These are phyloP conservation scores for Lachnellula willkommii DNA, from an alignment of 2,329 filamentous ascomycete species.

Conservation along the genomic window DNA sequence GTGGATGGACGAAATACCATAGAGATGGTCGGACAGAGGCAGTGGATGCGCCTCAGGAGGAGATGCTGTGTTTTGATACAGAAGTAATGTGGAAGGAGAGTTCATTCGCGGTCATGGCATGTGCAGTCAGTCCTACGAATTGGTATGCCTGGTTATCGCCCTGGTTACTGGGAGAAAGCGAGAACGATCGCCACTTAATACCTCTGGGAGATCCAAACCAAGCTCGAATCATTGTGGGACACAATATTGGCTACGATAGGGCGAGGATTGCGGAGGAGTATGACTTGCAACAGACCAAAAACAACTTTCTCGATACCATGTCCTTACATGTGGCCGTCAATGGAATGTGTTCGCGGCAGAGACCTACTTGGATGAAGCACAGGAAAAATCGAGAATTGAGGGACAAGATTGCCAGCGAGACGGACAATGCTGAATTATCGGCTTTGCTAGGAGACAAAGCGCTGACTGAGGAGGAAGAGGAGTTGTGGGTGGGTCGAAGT, in stretches of 20 bases:
- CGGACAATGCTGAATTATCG: slow-evolving; percentile 65
- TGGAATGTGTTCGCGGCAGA: slow-evolving; percentile 95
- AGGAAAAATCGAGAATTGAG: slow-evolving; percentile 82
- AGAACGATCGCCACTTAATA: slow-evolving; percentile 73
- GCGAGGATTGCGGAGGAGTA: slow-evolving; percentile 89
- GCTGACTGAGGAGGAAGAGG: slow-evolving; percentile 78
- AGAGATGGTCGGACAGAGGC: slow-evolving; percentile 65
- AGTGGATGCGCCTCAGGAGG: slow-evolving; percentile 72
- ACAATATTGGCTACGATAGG: slow-evolving; percentile 93
- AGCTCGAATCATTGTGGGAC: slow-evolving; percentile 77
- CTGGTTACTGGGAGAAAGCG: slow-evolving; percentile 81
- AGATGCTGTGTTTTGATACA: slow-evolving; percentile 86
- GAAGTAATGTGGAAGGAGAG: slow-evolving; percentile 96
- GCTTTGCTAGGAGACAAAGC: slow-evolving; percentile 63
- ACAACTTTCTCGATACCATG: slow-evolving; percentile 94
- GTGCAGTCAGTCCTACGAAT: slow-evolving; percentile 77
- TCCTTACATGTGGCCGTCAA: slow-evolving; percentile 96
- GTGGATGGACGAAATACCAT: slow-evolving; percentile 94
- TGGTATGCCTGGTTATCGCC: slow-evolving; percentile 99
- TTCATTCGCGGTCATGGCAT: slow-evolving; percentile 93
- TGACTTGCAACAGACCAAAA: slow-evolving; percentile 71
- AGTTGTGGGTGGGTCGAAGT: slow-evolving; percentile 90
- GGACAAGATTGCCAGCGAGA: slow-evolving; percentile 70
- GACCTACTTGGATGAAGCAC: slow-evolving; percentile 96
- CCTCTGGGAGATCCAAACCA: slow-evolving; percentile 73